Conservation (phyloP, 176 grass and related monocot genomes). For the Puccinellia tenuiflora region DNA sequence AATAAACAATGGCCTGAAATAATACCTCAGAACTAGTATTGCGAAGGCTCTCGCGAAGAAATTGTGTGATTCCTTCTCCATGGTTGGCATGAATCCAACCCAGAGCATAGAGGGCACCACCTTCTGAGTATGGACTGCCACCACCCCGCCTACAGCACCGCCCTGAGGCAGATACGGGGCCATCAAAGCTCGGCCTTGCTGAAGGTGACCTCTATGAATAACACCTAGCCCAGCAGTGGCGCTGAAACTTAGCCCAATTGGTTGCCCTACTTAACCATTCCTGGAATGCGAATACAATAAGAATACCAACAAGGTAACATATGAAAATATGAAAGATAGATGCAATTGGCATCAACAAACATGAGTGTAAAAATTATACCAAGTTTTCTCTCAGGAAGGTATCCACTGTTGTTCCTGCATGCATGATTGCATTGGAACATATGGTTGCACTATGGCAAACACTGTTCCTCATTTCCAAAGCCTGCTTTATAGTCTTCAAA, state of each 20-base stretch:
- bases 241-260: slow-evolving; percentile 98
- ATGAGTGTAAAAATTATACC: slow-evolving; percentile 38
- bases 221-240: slow-evolving; percentile 95
- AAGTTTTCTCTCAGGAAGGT: slow-evolving; percentile 98
- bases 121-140: slow-evolving; percentile 96
- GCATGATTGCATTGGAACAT: slow-evolving; percentile 98
- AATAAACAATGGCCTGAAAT: neutral
- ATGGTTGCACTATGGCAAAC: slow-evolving; percentile 98
- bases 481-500: slow-evolving; percentile 97
- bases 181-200: slow-evolving; percentile 97
- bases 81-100: slow-evolving; percentile 99
- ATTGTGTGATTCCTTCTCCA: slow-evolving; percentile 97
- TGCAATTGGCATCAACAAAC: neutral
- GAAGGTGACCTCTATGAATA: slow-evolving; percentile 97
- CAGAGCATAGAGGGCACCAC: slow-evolving; percentile 93
- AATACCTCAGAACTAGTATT: slow-evolving; percentile 84
- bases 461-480: slow-evolving; percentile 97
- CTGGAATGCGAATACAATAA: slow-evolving; percentile 21
- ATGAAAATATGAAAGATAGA: neutral
- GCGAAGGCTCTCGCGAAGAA: slow-evolving; percentile 85
- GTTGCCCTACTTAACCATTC: slow-evolving; percentile 98
- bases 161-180: slow-evolving; percentile 94
- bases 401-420: slow-evolving; percentile 98
- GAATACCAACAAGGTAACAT: slow-evolving; percentile 13
- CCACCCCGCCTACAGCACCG: slow-evolving; percentile 77